phyloP scores from a whole-genome alignment of 148 eudicot genomes.

The Mesembryanthemum crystallinum region DNA sequence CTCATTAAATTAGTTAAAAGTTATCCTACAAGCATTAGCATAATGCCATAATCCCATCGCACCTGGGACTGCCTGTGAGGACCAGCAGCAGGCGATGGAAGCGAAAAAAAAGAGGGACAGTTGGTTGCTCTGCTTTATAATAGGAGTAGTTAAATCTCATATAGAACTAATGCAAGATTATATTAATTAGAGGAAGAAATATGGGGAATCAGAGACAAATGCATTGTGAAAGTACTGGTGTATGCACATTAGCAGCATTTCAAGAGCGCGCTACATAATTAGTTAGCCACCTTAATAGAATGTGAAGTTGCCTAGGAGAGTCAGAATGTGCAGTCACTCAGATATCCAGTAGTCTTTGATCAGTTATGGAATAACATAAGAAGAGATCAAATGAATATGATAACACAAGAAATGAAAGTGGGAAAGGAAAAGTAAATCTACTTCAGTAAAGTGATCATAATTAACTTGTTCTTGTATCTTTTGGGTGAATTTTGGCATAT shows the following conservation, averaged over 20 bases:
- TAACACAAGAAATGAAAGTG: too few species aligned
- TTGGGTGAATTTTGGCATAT: too few species aligned
- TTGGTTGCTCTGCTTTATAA: too few species aligned
- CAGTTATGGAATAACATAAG: too few species aligned
- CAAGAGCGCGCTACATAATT: background rate
- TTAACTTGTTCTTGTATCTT: too few species aligned
- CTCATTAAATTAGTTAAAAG: background rate
- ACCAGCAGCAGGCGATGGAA: too few species aligned
- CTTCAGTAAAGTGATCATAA: too few species aligned
- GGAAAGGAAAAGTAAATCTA: too few species aligned
- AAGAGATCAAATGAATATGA: too few species aligned
- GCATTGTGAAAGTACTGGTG: slow-evolving; percentile 10
- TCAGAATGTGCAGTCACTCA: too few species aligned
- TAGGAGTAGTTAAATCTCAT: background rate
- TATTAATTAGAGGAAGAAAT: background rate
- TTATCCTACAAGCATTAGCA: slow-evolving; percentile 24
- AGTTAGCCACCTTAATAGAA: background rate
- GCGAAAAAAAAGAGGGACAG: too few species aligned
- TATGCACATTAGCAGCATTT: background rate
- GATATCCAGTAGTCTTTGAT: too few species aligned
- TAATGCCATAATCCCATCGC: slow-evolving; percentile 25
- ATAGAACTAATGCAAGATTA: background rate
- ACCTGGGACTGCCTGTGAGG: slow-evolving; percentile 12
- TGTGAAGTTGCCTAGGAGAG: background rate
- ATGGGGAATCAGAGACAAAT: background rate